Evolutionary conservation across 176 grass and related monocot genomes (phyloP).

Genomic region (Musa itinerans): DNA sequence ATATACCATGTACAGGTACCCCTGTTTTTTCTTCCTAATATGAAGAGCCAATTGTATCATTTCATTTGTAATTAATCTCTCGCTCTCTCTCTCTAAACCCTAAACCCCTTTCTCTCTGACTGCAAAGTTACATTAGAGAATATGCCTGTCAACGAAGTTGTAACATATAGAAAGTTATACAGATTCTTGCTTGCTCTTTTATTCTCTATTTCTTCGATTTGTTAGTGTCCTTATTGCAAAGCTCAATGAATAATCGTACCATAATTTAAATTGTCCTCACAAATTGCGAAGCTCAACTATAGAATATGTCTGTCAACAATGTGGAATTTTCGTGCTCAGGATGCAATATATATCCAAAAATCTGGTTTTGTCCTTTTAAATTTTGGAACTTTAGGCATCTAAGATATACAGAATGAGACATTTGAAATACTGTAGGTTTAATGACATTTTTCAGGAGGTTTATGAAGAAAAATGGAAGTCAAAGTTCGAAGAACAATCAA

Average conservation of each 20-base stretch:
- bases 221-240: neutral
- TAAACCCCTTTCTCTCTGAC: neutral
- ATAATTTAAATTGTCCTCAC: too few relatives aligned
- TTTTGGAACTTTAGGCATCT: neutral
- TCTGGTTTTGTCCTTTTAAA: too few relatives aligned
- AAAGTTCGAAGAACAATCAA: slow-evolving; percentile 80
- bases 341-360: too few relatives aligned
- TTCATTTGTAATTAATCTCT: neutral
- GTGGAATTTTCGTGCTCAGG: too few relatives aligned
- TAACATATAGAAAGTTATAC: neutral
- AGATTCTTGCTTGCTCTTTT: slow-evolving; percentile 6
- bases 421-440: slow-evolving; percentile 51
- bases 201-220: slow-evolving; percentile 7
- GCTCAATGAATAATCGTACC: neutral
- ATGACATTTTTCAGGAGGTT: slow-evolving; percentile 97
- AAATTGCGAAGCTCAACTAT: neutral
- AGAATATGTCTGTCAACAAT: neutral
- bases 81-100: neutral
- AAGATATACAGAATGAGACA: neutral
- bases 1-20: too few relatives aligned
- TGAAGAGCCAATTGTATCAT: neutral
- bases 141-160: neutral
- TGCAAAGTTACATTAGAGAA: neutral
- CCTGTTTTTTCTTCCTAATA: neutral
- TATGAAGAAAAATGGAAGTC: slow-evolving; percentile 94